Evolutionary conservation across 1,284 basidiomycete species (phyloP).

Genomic region (Pterulicium gracile): DNA sequence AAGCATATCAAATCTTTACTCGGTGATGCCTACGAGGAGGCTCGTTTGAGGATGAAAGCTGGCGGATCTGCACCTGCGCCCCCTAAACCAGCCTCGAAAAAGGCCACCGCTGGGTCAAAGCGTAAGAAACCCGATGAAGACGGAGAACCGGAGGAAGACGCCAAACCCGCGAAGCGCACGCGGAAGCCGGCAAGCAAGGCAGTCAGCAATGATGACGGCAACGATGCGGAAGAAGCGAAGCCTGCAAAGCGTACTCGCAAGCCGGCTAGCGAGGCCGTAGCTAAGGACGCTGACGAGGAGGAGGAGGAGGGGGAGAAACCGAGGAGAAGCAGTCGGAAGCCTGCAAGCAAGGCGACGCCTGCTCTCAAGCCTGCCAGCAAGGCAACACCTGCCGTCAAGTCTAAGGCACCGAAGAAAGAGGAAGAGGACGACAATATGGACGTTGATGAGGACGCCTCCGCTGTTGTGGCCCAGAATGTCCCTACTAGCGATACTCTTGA

Average conservation of each 20-base stretch:
- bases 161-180: slow-evolving; percentile 10
- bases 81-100: slow-evolving; percentile 11
- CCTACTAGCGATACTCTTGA: slow-evolving; percentile 24
- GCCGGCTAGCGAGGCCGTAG: not conserved
- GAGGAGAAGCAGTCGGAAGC: too few species aligned
- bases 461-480: slow-evolving; percentile 4
- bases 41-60: slow-evolving; percentile 17
- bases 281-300: slow-evolving; percentile 9
- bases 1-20: slow-evolving; percentile 29
- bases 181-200: slow-evolving; percentile 7
- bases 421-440: slow-evolving; percentile 11
- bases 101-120: slow-evolving; percentile 7
- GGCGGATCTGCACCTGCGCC: slow-evolving; percentile 2
- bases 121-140: slow-evolving; percentile 13
- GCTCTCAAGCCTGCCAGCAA: too few species aligned
- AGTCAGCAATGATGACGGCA: not conserved
- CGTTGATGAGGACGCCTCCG: slow-evolving; percentile 10
- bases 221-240: slow-evolving; percentile 2
- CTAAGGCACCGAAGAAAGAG: slow-evolving; percentile 9
- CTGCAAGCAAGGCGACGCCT: too few species aligned
- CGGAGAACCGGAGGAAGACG: slow-evolving; percentile 10
- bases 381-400: slow-evolving; percentile 1
- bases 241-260: not conserved
- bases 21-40: slow-evolving; percentile 28
- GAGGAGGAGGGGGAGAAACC: slow-evolving; percentile 12